Conservation (phyloP, 1,284 basidiomycete genomes). For the Ganoderma multipileum region DNA sequence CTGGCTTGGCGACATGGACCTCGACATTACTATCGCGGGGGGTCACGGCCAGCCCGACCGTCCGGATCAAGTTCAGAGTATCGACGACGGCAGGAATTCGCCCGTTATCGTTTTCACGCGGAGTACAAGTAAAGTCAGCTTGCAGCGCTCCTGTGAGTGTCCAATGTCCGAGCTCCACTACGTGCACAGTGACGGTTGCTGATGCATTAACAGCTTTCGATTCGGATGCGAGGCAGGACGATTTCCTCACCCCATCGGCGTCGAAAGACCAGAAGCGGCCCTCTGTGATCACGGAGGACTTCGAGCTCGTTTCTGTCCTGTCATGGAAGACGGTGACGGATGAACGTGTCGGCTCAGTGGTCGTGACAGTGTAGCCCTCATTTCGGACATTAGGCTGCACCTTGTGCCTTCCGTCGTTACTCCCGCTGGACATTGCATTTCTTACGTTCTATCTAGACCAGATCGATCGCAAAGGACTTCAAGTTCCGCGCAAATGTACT, state of each 20-base stretch:
- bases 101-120: constrained; percentile 4
- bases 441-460: neutral
- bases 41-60: neutral
- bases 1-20: neutral
- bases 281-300: neutral
- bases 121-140: constrained; percentile 3
- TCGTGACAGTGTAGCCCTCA: neutral
- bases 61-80: neutral
- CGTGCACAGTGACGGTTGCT: neutral
- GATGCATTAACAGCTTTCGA: constrained; percentile 8
- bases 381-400: neutral
- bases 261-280: neutral
- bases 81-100: neutral
- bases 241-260: neutral
- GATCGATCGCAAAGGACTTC: neutral
- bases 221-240: neutral
- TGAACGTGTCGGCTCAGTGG: neutral
- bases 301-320: constrained; percentile 12
- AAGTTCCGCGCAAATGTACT: neutral
- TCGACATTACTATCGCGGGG: neutral
- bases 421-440: neutral
- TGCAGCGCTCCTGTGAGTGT: constrained; percentile 8
- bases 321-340: constrained; percentile 7
- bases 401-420: neutral
- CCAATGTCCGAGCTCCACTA: neutral